Conservation (phyloP, 257 asterid genomes). For the Solanum medicagineum region DNA sequence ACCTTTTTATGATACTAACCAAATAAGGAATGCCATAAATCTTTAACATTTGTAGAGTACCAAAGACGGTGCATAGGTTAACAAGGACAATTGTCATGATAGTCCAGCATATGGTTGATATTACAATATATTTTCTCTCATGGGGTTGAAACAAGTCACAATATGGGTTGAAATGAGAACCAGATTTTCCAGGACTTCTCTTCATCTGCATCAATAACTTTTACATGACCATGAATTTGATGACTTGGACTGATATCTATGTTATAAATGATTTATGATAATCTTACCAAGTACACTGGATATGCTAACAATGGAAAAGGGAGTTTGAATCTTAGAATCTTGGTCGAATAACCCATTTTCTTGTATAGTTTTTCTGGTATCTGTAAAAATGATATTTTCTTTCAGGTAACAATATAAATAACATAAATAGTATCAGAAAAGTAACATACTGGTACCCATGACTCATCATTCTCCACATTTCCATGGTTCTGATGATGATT, state of each 20-base stretch:
- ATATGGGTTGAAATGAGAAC: constrained; percentile 33
- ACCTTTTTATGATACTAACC: constrained; percentile 8
- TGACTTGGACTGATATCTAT: neutral
- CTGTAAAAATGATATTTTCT: neutral
- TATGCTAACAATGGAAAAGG: constrained; percentile 75
- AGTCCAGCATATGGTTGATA: constrained; percentile 32
- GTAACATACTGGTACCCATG: constrained; percentile 56
- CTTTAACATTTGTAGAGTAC: constrained; percentile 24
- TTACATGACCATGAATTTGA: neutral
- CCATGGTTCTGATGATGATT: constrained; percentile 76
- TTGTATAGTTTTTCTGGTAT: constrained; percentile 11
- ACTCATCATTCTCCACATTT: constrained; percentile 56
- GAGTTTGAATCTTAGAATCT: constrained; percentile 37
- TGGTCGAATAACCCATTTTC: neutral
- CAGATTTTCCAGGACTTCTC: constrained; percentile 38
- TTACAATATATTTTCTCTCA: constrained; percentile 29
- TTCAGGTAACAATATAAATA: neutral
- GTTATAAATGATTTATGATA: neutral
- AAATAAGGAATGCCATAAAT: constrained; percentile 32
- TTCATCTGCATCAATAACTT: constrained; percentile 14
- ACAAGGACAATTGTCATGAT: constrained; percentile 30
- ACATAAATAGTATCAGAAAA: neutral
- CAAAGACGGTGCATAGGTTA: constrained; percentile 18
- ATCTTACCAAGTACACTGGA: constrained; percentile 51
- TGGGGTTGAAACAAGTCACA: constrained; percentile 27